A percentile compares a stretch with the other conserved stretches of the same genome.
Evolutionary conservation across 306 rosid species (phyloP).

Genomic region (Urtica urens): DNA sequence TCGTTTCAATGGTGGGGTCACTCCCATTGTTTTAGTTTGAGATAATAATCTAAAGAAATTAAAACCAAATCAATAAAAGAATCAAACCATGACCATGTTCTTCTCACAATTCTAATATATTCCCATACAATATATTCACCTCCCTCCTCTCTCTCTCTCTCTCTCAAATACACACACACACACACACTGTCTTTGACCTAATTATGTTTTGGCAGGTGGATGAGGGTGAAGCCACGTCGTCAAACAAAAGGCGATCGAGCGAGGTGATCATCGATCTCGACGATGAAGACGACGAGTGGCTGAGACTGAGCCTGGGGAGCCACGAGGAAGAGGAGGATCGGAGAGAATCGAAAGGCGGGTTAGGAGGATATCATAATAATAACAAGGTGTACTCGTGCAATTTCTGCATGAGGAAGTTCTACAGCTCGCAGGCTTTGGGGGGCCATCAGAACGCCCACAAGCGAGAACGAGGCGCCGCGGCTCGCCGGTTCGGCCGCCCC

Average conservation of each 20-base stretch:
- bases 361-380: slow-evolving; percentile 10
- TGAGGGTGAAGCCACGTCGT: slow-evolving; percentile 5
- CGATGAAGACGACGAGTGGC: slow-evolving; percentile 44
- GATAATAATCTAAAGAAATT: slow-evolving; percentile 14
- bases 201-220: slow-evolving; percentile 31
- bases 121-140: slow-evolving; percentile 19
- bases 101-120: no score
- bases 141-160: slow-evolving; percentile 16
- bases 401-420: slow-evolving; percentile 91
- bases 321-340: slow-evolving; percentile 19
- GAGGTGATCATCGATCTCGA: slow-evolving; percentile 14
- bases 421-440: slow-evolving; percentile 88
- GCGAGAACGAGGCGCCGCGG: slow-evolving; percentile 87
- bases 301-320: slow-evolving; percentile 52
- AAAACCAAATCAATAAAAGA: no score
- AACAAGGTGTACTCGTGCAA: slow-evolving; percentile 76
- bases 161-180: no score
- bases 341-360: no score
- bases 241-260: slow-evolving; percentile 23
- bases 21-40: slow-evolving; percentile 24
- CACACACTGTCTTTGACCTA: no score
- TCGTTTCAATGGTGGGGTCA: slow-evolving; percentile 47
- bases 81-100: no score
- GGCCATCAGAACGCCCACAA: slow-evolving; percentile 97
- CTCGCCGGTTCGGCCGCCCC: slow-evolving; percentile 75